These are phyloP conservation scores for Ceratocystiopsis sp. DNA, from an alignment of 2,329 filamentous ascomycete genomes.

Conservation along the genomic window DNA sequence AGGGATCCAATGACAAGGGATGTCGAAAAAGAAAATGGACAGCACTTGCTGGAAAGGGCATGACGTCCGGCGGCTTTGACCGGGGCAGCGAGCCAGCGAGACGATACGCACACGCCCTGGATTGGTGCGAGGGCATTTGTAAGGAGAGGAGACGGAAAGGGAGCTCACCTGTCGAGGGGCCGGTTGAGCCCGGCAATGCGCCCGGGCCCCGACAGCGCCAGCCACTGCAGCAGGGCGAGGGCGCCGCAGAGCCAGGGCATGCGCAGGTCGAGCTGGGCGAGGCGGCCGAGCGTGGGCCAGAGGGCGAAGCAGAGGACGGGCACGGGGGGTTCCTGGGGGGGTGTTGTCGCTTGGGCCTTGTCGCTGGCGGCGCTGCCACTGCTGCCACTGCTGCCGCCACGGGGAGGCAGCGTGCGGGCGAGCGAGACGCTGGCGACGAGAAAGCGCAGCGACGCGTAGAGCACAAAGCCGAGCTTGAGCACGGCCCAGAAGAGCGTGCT, in stretches of 20 bases:
- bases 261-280: conserved; percentile 57
- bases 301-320: conserved; percentile 62
- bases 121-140: no score
- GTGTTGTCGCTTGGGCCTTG: background rate
- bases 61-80: no score
- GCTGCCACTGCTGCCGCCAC: conserved; percentile 11
- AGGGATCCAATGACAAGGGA: background rate
- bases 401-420: conserved; percentile 45
- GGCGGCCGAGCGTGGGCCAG: conserved; percentile 55
- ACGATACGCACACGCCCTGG: no score
- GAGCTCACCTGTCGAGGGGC: conserved; percentile 73
- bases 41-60: no score
- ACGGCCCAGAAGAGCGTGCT: conserved; percentile 32
- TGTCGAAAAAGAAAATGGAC: background rate
- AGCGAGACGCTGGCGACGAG: conserved; percentile 46
- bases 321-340: conserved; percentile 14
- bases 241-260: conserved; percentile 83
- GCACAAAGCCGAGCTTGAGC: conserved; percentile 35
- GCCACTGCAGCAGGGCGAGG: conserved; percentile 60
- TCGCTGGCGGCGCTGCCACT: conserved; percentile 12
- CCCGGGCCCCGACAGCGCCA: conserved; percentile 56
- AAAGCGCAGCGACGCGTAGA: conserved; percentile 48
- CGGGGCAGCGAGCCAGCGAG: no score
- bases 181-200: conserved; percentile 58
- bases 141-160: conserved; percentile 4